Percentiles rank a stretch among this genome's conserved stretches.
These are phyloP conservation scores for Aspergillus cejpii DNA, from an alignment of 2,329 filamentous ascomycete species.

Conservation along the genomic window DNA sequence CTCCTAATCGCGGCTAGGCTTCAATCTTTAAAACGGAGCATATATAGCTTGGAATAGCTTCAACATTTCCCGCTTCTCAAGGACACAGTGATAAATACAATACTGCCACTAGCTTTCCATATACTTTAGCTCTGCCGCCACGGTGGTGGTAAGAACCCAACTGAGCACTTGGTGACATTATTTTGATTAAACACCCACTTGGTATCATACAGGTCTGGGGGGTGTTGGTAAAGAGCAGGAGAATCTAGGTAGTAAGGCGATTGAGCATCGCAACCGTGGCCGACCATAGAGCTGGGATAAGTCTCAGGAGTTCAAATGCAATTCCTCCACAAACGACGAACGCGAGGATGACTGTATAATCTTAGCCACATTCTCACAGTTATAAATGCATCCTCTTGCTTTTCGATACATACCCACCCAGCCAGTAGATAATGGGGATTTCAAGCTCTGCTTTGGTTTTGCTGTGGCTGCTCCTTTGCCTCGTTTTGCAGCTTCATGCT, in stretches of 20 bases:
- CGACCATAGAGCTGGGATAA: conserved; percentile 39
- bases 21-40: too few relatives aligned
- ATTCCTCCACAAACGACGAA: conserved; percentile 59
- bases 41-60: too few relatives aligned
- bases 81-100: too few relatives aligned
- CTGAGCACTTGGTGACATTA: too few relatives aligned
- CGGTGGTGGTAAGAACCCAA: too few relatives aligned
- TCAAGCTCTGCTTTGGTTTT: conserved; percentile 46
- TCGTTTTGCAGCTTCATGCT: conserved; percentile 53
- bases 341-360: conserved; percentile 49
- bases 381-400: not conserved
- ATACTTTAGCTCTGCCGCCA: too few relatives aligned
- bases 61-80: too few relatives aligned
- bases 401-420: conserved; percentile 53
- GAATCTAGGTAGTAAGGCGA: conserved; percentile 19
- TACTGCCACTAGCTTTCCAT: too few relatives aligned
- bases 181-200: too few relatives aligned
- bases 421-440: conserved; percentile 49
- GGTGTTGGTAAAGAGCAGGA: too few relatives aligned
- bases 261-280: conserved; percentile 26
- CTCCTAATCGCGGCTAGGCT: too few relatives aligned
- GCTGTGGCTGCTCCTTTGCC: conserved; percentile 46
- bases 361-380: conserved; percentile 11
- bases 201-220: not conserved
- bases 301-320: conserved; percentile 50